phyloP scores from a whole-genome alignment of 139 green algal species.

The Coccomyxa sp. region DNA sequence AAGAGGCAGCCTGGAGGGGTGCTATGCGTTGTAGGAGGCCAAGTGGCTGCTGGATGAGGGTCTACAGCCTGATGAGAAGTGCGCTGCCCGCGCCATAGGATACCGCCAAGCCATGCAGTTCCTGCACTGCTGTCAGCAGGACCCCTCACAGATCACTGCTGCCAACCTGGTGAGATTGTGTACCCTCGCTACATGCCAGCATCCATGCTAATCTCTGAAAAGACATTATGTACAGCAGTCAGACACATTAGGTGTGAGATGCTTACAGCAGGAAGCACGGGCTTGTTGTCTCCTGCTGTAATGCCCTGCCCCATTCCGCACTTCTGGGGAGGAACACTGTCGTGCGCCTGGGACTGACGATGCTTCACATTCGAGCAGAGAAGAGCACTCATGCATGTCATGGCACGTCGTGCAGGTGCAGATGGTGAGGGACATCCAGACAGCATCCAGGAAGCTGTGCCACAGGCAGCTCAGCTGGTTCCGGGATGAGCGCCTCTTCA shows the following conservation, averaged over 20 bases:
- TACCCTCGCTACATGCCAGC: too few relatives aligned
- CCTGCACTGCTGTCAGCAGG: conserved; percentile 16
- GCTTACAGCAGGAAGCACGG: background rate
- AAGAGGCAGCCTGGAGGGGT: too few relatives aligned
- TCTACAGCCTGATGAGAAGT: conserved; percentile 45
- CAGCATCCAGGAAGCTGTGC: conserved; percentile 64
- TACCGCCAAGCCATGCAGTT: conserved; percentile 56
- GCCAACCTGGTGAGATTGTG: background rate
- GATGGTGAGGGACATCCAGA: conserved; percentile 53
- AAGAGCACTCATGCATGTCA: too few relatives aligned
- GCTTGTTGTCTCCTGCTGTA: background rate
- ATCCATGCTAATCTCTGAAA: too few relatives aligned
- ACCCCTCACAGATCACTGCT: background rate
- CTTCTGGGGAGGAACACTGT: too few relatives aligned
- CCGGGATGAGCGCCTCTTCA: conserved; percentile 55
- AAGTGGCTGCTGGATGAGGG: conserved; percentile 50
- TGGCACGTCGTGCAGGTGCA: conserved; percentile 30
- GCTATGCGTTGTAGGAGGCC: conserved; percentile 16
- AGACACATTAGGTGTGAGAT: too few relatives aligned
- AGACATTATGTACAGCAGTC: too few relatives aligned
- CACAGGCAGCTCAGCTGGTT: conserved; percentile 82
- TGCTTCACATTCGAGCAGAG: too few relatives aligned
- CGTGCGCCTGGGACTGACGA: too few relatives aligned
- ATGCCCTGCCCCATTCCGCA: background rate
- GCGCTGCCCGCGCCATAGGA: conserved; percentile 68